Evolutionary conservation across 176 grass and related monocot species (phyloP).

Genomic region (Bothriochloa decipiens): DNA sequence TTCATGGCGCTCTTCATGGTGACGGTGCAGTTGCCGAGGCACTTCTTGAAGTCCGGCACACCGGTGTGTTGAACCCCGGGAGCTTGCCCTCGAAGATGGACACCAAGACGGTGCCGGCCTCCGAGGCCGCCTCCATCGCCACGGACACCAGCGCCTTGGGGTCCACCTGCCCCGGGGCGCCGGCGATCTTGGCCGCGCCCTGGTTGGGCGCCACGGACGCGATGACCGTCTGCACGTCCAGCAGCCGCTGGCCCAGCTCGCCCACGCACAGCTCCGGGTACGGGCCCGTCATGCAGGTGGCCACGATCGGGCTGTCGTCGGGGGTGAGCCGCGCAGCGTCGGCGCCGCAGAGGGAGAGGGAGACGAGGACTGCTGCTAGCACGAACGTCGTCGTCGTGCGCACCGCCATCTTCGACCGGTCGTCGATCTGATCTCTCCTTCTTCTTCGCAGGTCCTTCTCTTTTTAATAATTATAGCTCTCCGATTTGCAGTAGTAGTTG

Average conservation of each 20-base stretch:
- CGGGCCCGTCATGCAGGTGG: conserved; percentile 20
- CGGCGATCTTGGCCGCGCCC: conserved; percentile 38
- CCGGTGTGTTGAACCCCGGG: conserved; percentile 44
- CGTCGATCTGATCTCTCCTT: not conserved
- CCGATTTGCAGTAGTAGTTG: not conserved
- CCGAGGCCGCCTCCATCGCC: conserved; percentile 43
- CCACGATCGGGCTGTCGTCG: conserved; percentile 28
- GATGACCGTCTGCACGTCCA: conserved; percentile 41
- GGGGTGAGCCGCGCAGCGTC: conserved; percentile 18
- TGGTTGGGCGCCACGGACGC: conserved; percentile 33
- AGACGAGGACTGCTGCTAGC: not conserved
- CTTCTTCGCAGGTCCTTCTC: not conserved
- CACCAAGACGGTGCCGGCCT: conserved; percentile 37
- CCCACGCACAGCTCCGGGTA: conserved; percentile 41
- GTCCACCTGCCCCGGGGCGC: conserved; percentile 50
- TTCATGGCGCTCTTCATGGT: conserved; percentile 53
- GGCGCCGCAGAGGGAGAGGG: not conserved
- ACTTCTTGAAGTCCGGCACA: conserved; percentile 36
- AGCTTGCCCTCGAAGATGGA: conserved; percentile 51
- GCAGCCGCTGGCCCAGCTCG: conserved; percentile 44
- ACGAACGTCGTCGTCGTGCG: conserved; percentile 5
- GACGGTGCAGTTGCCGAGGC: conserved; percentile 50
- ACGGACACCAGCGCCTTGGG: conserved; percentile 33
- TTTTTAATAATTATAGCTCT: not conserved
- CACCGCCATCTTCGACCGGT: not conserved